Evolutionary conservation across 108 stramenopile species (phyloP).

Genomic region (Skeletonema potamos): DNA sequence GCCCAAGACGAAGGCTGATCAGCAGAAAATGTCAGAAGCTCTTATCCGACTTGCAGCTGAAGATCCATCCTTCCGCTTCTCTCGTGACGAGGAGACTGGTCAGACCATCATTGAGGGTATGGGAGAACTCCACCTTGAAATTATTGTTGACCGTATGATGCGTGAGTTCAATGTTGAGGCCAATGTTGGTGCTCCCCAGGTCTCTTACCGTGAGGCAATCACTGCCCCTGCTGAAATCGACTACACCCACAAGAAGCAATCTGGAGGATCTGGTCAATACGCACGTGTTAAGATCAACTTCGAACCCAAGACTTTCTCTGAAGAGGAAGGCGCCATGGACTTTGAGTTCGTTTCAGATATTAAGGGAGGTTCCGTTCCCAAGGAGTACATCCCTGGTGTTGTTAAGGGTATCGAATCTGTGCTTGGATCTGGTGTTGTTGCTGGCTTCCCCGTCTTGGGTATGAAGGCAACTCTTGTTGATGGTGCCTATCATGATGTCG

Average conservation of each 20-base stretch:
- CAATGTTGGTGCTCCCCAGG: conserved; percentile 89
- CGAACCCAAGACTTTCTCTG: conserved; percentile 88
- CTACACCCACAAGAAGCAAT: conserved; percentile 99
- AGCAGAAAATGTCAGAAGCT: conserved; percentile 96
- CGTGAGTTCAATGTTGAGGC: conserved; percentile 97
- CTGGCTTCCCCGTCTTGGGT: conserved; percentile 96
- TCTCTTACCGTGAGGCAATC: conserved; percentile 98
- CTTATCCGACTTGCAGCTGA: conserved; percentile 94
- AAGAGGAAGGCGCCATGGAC: conserved; percentile 88
- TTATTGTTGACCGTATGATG: conserved; percentile 99
- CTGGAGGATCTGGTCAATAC: conserved; percentile 97
- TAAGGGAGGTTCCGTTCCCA: conserved; percentile 97
- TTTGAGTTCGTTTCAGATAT: conserved; percentile 95
- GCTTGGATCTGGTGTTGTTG: conserved; percentile 89
- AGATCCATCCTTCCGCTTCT: conserved; percentile 97
- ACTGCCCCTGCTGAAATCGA: conserved; percentile 90
- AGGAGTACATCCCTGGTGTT: conserved; percentile 98
- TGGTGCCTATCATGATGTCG: conserved; percentile 90
- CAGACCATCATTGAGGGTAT: conserved; percentile 99
- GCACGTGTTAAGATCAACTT: conserved; percentile 95
- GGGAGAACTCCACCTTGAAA: conserved; percentile 99
- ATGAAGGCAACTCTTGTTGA: conserved; percentile 93
- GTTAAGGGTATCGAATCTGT: conserved; percentile 97
- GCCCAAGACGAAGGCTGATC: conserved; percentile 91
- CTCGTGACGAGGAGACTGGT: conserved; percentile 95